These are phyloP conservation scores for Dalbergia oliveri DNA, from an alignment of 306 rosid genomes.

Conservation along the genomic window DNA sequence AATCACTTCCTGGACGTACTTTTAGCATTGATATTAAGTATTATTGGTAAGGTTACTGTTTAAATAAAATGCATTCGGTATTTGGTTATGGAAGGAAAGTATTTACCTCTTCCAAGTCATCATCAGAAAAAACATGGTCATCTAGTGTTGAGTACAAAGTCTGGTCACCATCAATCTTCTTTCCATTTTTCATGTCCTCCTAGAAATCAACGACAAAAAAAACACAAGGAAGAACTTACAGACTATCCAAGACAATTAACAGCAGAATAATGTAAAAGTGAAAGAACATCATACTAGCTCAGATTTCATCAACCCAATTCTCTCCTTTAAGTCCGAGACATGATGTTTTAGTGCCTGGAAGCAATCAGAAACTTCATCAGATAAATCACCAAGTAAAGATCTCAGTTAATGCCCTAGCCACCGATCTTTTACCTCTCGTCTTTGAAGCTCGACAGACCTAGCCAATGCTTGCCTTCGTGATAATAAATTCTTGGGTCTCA, in stretches of 20 bases:
- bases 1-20: conserved; percentile 19
- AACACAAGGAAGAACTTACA: conserved; percentile 15
- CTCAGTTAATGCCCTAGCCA: conserved; percentile 3
- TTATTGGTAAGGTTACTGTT: conserved; percentile 8
- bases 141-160: conserved; percentile 39
- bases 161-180: conserved; percentile 48
- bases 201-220: conserved; percentile 48
- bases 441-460: conserved; percentile 82
- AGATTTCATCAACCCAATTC: conserved; percentile 71
- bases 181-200: conserved; percentile 71
- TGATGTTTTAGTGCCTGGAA: conserved; percentile 83
- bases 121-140: conserved; percentile 55
- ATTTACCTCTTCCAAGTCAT: conserved; percentile 62
- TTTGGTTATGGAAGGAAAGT: conserved; percentile 6
- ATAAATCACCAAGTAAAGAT: conserved; percentile 27
- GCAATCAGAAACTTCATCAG: conserved; percentile 42
- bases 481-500: conserved; percentile 81
- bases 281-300: conserved; percentile 60
- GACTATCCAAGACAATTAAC: conserved; percentile 32
- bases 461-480: conserved; percentile 85
- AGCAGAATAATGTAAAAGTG: conserved; percentile 36
- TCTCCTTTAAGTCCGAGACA: conserved; percentile 74
- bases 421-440: conserved; percentile 76
- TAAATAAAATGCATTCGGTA: conserved; percentile 21
- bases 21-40: neutral